These are phyloP conservation scores for Camelina neglecta DNA, from an alignment of 345 rosid species.

Conservation along the genomic window DNA sequence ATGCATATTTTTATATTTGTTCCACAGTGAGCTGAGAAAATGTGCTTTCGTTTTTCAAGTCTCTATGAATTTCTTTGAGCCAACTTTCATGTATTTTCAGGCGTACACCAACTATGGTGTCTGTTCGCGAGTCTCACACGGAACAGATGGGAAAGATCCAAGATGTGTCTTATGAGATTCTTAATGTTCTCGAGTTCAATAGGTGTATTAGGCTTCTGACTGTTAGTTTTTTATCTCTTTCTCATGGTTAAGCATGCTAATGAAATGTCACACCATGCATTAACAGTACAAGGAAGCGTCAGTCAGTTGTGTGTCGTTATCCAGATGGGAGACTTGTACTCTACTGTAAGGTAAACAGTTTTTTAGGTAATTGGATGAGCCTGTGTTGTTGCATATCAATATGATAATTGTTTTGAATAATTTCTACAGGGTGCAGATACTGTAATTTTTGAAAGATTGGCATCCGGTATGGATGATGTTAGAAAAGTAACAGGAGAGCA, in stretches of 20 bases:
- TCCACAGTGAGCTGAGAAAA: too few relatives aligned
- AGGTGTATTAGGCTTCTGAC: slow-evolving; percentile 52
- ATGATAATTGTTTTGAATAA: slow-evolving; percentile 45
- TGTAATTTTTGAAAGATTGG: slow-evolving; percentile 89
- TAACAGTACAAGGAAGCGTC: slow-evolving; percentile 94
- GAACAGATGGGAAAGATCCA: slow-evolving; percentile 89
- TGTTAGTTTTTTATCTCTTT: slow-evolving; percentile 23
- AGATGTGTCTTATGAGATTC: slow-evolving; percentile 83
- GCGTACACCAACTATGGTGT: slow-evolving; percentile 90
- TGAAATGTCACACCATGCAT: slow-evolving; percentile 17
- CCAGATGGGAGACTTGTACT: slow-evolving; percentile 93
- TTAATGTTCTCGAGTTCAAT: slow-evolving; percentile 96
- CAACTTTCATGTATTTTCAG: slow-evolving; percentile 50
- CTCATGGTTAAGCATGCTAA: slow-evolving; percentile 16
- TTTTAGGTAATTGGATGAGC: slow-evolving; percentile 17
- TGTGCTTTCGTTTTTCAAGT: too few relatives aligned
- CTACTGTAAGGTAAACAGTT: slow-evolving; percentile 83
- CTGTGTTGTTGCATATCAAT: slow-evolving; percentile 16
- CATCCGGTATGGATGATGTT: slow-evolving; percentile 61
- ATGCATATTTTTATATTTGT: too few relatives aligned
- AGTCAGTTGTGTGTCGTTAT: slow-evolving; percentile 95
- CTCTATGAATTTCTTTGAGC: slow-evolving; percentile 8
- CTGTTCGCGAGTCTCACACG: slow-evolving; percentile 93
- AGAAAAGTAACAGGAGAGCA: slow-evolving; percentile 77
- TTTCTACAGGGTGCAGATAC: slow-evolving; percentile 92